Conservation (phyloP, 371 early-diverging fungal species). For the Catenaria anguillulae region DNA sequence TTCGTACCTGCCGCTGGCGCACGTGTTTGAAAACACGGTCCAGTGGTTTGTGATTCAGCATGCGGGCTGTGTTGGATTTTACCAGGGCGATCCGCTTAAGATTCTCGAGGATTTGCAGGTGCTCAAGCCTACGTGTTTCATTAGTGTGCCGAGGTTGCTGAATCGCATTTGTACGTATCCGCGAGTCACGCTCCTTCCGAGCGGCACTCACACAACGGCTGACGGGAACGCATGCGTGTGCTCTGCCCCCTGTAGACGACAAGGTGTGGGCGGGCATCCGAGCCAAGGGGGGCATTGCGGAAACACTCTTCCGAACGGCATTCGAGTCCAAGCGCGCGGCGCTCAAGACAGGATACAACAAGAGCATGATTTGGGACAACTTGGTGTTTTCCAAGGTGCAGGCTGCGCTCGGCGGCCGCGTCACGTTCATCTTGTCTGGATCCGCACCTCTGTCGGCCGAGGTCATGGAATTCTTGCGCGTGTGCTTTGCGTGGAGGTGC, state of each 20-base stretch:
- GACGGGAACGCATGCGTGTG: too few relatives aligned
- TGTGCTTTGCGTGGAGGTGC: conserved; percentile 63
- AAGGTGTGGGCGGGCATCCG: conserved; percentile 43
- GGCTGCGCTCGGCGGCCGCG: conserved; percentile 35
- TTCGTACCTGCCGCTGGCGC: conserved; percentile 40
- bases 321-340: conserved; percentile 27
- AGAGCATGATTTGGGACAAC: conserved; percentile 65
- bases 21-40: conserved; percentile 74
- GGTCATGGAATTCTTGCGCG: conserved; percentile 74
- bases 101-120: conserved; percentile 77
- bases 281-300: conserved; percentile 42
- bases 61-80: conserved; percentile 24
- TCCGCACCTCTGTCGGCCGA: conserved; percentile 77
- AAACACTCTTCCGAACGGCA: conserved; percentile 45
- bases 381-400: conserved; percentile 26
- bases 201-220: too few relatives aligned
- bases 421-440: conserved; percentile 32
- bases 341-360: conserved; percentile 26
- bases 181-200: too few relatives aligned
- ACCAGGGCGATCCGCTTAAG: conserved; percentile 67
- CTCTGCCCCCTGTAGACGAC: too few relatives aligned
- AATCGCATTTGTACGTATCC: conserved; percentile 67
- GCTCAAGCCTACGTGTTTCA: conserved; percentile 84
- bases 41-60: conserved; percentile 53
- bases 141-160: conserved; percentile 89